Evolutionary conservation across 768 basidiomycete genomes (phyloP).

Genomic region (Nevesoporus exiguus): DNA sequence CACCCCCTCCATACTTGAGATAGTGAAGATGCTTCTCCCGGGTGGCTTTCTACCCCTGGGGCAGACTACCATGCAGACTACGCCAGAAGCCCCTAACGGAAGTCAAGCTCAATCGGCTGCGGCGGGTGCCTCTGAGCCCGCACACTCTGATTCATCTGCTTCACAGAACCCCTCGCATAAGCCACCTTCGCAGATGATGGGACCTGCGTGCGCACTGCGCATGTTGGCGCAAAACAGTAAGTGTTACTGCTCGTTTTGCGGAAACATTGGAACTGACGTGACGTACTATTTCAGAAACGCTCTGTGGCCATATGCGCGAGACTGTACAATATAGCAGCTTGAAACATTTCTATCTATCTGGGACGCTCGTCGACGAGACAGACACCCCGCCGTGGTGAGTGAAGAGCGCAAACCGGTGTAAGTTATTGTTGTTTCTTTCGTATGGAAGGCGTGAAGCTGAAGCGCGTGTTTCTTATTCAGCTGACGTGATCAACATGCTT

Average conservation of each 20-base stretch:
- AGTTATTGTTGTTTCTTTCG: not conserved
- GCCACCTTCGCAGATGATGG: constrained; percentile 22
- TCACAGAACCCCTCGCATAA: not conserved
- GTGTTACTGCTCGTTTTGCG: not conserved
- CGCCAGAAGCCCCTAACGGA: not conserved
- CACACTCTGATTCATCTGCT: not conserved
- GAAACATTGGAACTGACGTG: not conserved
- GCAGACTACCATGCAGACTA: not conserved
- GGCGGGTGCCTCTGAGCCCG: not conserved
- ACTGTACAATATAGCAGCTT: constrained; percentile 11
- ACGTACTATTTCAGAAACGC: constrained; percentile 1
- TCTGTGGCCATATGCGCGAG: constrained; percentile 3
- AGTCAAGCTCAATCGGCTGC: not conserved
- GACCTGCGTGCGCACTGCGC: constrained; percentile 24
- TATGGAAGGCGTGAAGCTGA: not conserved
- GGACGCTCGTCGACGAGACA: constrained; percentile 9
- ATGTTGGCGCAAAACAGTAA: constrained; percentile 15
- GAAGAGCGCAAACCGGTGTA: constrained; percentile 18
- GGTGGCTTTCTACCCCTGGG: not conserved
- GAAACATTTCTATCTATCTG: constrained; percentile 17
- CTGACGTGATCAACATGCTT: not conserved
- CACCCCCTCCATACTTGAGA: not conserved
- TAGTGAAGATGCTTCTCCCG: not conserved
- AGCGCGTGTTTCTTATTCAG: not conserved
- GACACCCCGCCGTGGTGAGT: constrained; percentile 17